A percentile compares a stretch with the other conserved stretches of the same genome.
Evolutionary conservation across 768 basidiomycete genomes (phyloP).

Genomic region (Suillus paluster): DNA sequence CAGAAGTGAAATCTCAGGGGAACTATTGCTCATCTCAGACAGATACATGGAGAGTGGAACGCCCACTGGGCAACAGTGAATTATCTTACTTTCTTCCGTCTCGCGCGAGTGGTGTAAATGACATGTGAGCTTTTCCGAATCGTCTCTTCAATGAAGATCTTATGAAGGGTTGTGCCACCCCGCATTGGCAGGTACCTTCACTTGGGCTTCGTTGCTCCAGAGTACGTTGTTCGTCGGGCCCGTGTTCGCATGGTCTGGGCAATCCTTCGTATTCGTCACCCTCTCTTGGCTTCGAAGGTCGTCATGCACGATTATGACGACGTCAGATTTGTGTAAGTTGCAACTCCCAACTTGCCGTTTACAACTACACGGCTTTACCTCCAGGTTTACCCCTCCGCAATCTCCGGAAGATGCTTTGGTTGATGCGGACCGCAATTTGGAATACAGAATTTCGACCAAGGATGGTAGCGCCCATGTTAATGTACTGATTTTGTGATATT

Average conservation of each 20-base stretch:
- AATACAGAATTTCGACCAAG: constrained; percentile 54
- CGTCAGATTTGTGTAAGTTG: constrained; percentile 66
- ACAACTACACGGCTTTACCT: constrained; percentile 1
- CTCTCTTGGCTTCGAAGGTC: constrained; percentile 67
- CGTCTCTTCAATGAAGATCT: neutral
- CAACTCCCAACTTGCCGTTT: neutral
- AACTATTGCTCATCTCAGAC: constrained; percentile 1
- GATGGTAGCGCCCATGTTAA: constrained; percentile 48
- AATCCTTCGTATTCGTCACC: constrained; percentile 70
- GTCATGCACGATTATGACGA: constrained; percentile 66
- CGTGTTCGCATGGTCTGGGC: constrained; percentile 72
- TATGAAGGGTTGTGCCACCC: constrained; percentile 4
- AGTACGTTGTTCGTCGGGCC: constrained; percentile 42
- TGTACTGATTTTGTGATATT: neutral
- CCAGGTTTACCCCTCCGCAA: constrained; percentile 51
- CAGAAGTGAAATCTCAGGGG: neutral
- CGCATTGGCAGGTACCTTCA: constrained; percentile 84
- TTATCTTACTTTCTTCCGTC: constrained; percentile 80
- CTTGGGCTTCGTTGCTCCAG: constrained; percentile 61
- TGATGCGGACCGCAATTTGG: constrained; percentile 52
- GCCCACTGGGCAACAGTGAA: constrained; percentile 75
- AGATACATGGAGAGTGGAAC: constrained; percentile 36
- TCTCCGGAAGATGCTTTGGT: constrained; percentile 49
- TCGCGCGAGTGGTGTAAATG: constrained; percentile 81
- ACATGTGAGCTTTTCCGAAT: constrained; percentile 60